Percentiles rank a stretch among this genome's conserved stretches.
Conservation (phyloP, 441 rosid species). For the Melastoma candidum region DNA sequence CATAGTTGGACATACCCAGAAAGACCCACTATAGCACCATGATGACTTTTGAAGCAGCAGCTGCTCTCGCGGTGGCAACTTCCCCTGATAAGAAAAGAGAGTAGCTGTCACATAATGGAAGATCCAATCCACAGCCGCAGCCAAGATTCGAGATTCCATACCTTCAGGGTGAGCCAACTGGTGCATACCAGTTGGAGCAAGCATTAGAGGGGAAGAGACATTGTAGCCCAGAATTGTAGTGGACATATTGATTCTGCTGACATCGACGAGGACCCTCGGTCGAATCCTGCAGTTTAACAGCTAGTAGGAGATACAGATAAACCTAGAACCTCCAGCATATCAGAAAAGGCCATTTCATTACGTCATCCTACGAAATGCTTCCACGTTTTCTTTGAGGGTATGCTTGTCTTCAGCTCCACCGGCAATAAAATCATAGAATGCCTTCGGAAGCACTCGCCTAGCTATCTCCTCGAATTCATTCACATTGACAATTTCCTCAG, state of each 20-base stretch:
- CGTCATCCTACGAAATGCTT: constrained; percentile 56
- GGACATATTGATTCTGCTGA: constrained; percentile 41
- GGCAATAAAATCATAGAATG: constrained; percentile 55
- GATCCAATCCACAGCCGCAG: neutral
- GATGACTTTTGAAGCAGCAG: constrained; percentile 60
- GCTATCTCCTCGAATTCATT: constrained; percentile 73
- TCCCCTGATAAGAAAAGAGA: constrained; percentile 40
- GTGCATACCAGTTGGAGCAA: constrained; percentile 69
- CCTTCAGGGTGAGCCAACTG: constrained; percentile 69
- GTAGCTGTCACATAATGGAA: constrained; percentile 3
- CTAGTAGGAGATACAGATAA: neutral
- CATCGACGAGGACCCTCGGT: constrained; percentile 66
- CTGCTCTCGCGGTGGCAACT: constrained; percentile 70
- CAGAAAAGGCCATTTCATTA: constrained; percentile 13
- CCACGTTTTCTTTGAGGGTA: constrained; percentile 50
- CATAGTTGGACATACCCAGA: constrained; percentile 21
- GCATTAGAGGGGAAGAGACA: constrained; percentile 57
- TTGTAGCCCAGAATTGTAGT: constrained; percentile 44
- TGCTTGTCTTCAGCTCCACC: constrained; percentile 83
- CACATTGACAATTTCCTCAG: constrained; percentile 52
- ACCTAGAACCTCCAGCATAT: neutral
- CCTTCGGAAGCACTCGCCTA: constrained; percentile 50
- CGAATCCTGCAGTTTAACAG: constrained; percentile 34
- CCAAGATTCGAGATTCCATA: constrained; percentile 14
- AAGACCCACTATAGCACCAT: constrained; percentile 35